A percentile compares a stretch with the other conserved stretches of the same genome.
Conservation (phyloP, 306 rosid species). For the Cucurbita ficifolia region DNA sequence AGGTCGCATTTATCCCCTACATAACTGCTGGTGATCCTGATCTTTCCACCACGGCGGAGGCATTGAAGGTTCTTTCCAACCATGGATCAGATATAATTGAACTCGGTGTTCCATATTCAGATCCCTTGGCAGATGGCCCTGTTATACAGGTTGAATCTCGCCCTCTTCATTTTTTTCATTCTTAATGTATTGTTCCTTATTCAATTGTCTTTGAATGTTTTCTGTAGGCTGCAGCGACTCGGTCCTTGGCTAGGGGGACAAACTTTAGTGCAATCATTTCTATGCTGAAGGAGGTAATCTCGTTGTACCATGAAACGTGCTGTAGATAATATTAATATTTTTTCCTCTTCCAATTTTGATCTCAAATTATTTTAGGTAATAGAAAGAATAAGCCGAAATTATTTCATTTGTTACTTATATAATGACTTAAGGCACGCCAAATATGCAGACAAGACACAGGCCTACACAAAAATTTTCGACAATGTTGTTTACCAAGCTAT, state of each 20-base stretch:
- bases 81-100: conserved; percentile 91
- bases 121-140: conserved; percentile 98
- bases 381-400: too few species aligned
- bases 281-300: conserved; percentile 79
- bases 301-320: not conserved
- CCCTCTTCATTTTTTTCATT: conserved; percentile 12
- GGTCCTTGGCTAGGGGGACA: conserved; percentile 74
- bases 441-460: too few species aligned
- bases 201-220: conserved; percentile 11
- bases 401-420: too few species aligned
- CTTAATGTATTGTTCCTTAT: not conserved
- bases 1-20: conserved; percentile 87
- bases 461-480: too few species aligned
- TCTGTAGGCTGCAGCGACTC: conserved; percentile 84
- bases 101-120: conserved; percentile 84
- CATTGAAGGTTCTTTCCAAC: conserved; percentile 70
- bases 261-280: conserved; percentile 44
- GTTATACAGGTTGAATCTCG: conserved; percentile 68
- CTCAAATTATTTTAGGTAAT: too few species aligned
- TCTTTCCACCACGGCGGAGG: conserved; percentile 78
- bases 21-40: conserved; percentile 97
- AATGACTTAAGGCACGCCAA: too few species aligned
- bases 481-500: too few species aligned
- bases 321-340: not conserved
- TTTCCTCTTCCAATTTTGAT: not conserved